Conservation (phyloP, 768 basidiomycete genomes). For the Calocera viscosa region DNA sequence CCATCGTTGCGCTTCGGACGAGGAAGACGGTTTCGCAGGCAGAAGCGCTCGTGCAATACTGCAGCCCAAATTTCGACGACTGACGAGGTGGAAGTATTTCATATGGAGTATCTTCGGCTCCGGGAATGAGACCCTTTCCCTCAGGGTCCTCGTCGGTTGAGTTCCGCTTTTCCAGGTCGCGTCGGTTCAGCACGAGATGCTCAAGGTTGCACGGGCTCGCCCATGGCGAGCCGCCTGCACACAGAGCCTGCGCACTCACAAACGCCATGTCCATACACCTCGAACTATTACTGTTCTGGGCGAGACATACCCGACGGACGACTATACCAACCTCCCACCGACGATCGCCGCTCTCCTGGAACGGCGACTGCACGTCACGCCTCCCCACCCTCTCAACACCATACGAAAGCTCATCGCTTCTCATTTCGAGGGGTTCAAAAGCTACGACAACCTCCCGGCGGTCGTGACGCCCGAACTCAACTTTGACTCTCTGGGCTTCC, state of each 20-base stretch:
- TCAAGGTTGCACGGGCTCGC: not conserved
- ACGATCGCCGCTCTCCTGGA: slow-evolving; percentile 73
- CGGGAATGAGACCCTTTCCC: too few relatives aligned
- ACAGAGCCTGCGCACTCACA: not conserved
- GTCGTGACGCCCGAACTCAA: slow-evolving; percentile 83
- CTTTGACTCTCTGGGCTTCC: slow-evolving; percentile 95
- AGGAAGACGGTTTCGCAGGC: not conserved
- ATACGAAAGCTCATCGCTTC: slow-evolving; percentile 72
- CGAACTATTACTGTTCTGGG: slow-evolving; percentile 22
- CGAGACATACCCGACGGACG: slow-evolving; percentile 52
- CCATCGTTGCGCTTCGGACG: not conserved
- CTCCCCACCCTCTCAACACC: slow-evolving; percentile 74
- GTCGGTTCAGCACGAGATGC: slow-evolving; percentile 34
- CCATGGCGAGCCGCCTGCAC: not conserved
- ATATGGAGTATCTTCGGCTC: slow-evolving; percentile 2
- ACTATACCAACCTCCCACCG: slow-evolving; percentile 70
- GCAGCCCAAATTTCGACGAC: not conserved
- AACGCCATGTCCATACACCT: not conserved
- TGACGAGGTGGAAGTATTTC: not conserved
- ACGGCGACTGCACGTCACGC: slow-evolving; percentile 58
- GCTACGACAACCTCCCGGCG: slow-evolving; percentile 68
- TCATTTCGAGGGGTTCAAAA: slow-evolving; percentile 63
- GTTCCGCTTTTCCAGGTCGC: too few relatives aligned
- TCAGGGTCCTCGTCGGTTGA: too few relatives aligned
- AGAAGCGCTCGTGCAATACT: not conserved